Conservation (phyloP, 768 basidiomycete genomes). For the Auriculariales sp. region DNA sequence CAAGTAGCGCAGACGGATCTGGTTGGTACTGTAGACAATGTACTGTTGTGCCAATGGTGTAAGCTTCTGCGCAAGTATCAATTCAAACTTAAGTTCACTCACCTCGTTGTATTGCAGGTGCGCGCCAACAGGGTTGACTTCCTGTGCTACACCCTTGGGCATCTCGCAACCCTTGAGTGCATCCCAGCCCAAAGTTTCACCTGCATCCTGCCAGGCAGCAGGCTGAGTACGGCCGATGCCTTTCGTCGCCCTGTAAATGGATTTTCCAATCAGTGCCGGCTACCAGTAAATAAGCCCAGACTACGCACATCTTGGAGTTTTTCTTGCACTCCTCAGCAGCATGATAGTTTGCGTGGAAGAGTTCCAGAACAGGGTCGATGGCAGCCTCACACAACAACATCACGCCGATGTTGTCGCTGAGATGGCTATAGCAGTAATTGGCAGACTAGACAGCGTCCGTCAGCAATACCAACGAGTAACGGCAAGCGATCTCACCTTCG, state of each 20-base stretch:
- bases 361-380: slow-evolving; percentile 40
- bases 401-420: slow-evolving; percentile 38
- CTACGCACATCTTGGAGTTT: slow-evolving; percentile 22
- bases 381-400: slow-evolving; percentile 49
- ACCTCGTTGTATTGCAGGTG: slow-evolving; percentile 46
- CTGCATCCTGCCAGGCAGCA: slow-evolving; percentile 44
- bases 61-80: not conserved
- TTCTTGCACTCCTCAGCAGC: slow-evolving; percentile 34
- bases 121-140: slow-evolving; percentile 15
- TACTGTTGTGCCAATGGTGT: slow-evolving; percentile 23
- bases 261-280: not conserved
- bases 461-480: not conserved
- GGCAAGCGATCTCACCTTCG: slow-evolving; percentile 27
- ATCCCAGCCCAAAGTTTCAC: slow-evolving; percentile 29
- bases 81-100: slow-evolving; percentile 7
- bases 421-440: slow-evolving; percentile 31
- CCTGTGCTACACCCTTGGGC: slow-evolving; percentile 36
- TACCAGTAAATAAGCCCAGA: not conserved
- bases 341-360: slow-evolving; percentile 28
- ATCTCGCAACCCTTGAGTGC: slow-evolving; percentile 40
- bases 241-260: slow-evolving; percentile 31
- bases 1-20: slow-evolving; percentile 33
- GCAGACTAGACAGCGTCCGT: slow-evolving; percentile 25
- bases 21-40: slow-evolving; percentile 43
- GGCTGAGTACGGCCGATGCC: slow-evolving; percentile 41